Evolutionary conservation across 169 alveolate genomes (phyloP), one percentile per base, ranked within the genome.

Genomic region (Eimeria necatrix): DNA sequence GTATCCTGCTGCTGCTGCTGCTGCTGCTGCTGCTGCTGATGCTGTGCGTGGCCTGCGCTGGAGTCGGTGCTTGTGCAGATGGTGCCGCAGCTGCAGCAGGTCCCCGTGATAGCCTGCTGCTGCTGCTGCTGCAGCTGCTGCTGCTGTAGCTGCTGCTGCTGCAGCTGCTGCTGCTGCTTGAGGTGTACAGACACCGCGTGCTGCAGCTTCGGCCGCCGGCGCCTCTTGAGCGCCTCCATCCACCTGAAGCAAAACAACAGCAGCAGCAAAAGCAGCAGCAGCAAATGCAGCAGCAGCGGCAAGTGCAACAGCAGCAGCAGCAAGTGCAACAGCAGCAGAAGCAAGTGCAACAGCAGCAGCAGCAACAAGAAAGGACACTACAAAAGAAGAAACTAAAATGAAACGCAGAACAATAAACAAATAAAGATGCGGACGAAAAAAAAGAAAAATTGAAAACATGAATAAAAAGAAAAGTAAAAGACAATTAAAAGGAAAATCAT

Each of bases 211-310:
- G 61, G 87, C 87, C 18, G 59, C 87, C 87, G 87, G 16, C 87
- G 87, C 61, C 87, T 4, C 49, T 76, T 76, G 61, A 76, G 87
- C 41, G 87, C 87, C 24, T 76, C 87, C 87, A 76, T 76, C 87
- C 87, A 76, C 87, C 87, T 76, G 1, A 76, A 76, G 87, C 7
- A 20, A 32, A n/a, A 71, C 20, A 71, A n/a, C 4, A 20, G 7
- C 83, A 8, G n/a, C 24, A 48, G 12, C 12, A 56, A 56, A 10
- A 1, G 68, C 68, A 56, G 68, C 68, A 56, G 68, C 68, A 56
- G 68, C 68, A 56, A 56, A 10, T 12, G 20, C 68, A 56, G 68
- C 68, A 56, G 64, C 64, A 56, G 64, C 64, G 2, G n/a, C 64
- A 9, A 2, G 64, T 8, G 14, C 20, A n/a, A 71, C 20, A 71